Percentiles rank a stretch among this genome's conserved stretches.
Evolutionary conservation across 2,329 filamentous ascomycete genomes (phyloP).

Genomic region (Aureobasidium subglaciale): DNA sequence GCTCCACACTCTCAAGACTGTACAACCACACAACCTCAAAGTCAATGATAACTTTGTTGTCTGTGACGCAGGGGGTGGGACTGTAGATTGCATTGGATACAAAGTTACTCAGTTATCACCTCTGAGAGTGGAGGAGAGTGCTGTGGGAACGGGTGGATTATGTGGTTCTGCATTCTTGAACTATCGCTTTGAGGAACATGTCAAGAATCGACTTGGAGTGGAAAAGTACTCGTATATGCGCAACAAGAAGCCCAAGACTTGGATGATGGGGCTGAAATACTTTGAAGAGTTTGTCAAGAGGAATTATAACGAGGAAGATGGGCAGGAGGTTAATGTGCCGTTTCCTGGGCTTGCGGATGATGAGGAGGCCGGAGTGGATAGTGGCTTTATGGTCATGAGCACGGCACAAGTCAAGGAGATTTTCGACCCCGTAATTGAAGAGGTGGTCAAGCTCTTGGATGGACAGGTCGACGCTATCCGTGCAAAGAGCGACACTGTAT

Average conservation of each 20-base stretch:
- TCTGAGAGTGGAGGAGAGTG: conserved; percentile 70
- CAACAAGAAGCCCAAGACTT: conserved; percentile 68
- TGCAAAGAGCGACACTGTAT: conserved; percentile 34
- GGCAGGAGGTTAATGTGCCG: conserved; percentile 63
- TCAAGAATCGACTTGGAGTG: conserved; percentile 46
- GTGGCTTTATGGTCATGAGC: conserved; percentile 68
- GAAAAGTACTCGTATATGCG: conserved; percentile 64
- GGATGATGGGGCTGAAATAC: conserved; percentile 66
- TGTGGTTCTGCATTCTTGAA: conserved; percentile 76
- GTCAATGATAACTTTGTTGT: conserved; percentile 57
- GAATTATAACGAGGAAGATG: conserved; percentile 71
- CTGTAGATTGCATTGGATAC: conserved; percentile 68
- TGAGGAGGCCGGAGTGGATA: conserved; percentile 67
- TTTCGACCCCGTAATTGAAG: conserved; percentile 57
- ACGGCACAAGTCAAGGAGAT: conserved; percentile 60
- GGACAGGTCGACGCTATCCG: conserved; percentile 40
- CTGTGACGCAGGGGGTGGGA: conserved; percentile 52
- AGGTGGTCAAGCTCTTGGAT: conserved; percentile 35
- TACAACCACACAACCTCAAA: conserved; percentile 66
- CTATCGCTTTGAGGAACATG: conserved; percentile 74
- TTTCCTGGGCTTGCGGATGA: conserved; percentile 73
- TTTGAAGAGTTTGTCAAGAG: conserved; percentile 83
- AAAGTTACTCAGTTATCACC: conserved; percentile 69
- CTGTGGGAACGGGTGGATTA: conserved; percentile 69
- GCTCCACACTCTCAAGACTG: conserved; percentile 71